Evolutionary conservation across 305 asterid genomes (phyloP).

Genomic region (Plantago coronopus): DNA sequence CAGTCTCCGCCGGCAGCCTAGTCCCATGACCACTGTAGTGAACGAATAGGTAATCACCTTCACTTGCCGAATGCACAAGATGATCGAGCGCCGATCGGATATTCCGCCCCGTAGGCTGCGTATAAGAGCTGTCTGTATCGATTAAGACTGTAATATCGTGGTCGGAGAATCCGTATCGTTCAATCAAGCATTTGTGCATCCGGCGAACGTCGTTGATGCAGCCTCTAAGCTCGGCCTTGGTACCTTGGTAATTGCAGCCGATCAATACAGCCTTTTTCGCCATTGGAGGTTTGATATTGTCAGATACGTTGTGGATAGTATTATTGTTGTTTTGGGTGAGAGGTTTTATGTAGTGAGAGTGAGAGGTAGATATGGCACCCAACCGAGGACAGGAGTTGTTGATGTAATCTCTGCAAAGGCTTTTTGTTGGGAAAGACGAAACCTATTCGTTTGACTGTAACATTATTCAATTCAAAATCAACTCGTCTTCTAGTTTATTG

Average conservation of each 20-base stretch:
- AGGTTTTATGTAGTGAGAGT: neutral
- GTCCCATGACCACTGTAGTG: conserved; percentile 95
- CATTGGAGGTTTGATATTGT: conserved; percentile 27
- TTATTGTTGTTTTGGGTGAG: neutral
- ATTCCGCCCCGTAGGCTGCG: conserved; percentile 85
- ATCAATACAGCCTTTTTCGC: conserved; percentile 81
- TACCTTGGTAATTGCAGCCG: conserved; percentile 87
- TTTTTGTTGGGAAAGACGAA: too few species aligned
- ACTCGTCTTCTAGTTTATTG: too few species aligned
- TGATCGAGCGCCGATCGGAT: conserved; percentile 62
- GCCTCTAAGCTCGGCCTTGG: conserved; percentile 84
- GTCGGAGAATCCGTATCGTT: conserved; percentile 71
- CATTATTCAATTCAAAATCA: too few species aligned
- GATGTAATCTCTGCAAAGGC: too few species aligned
- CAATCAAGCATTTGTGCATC: conserved; percentile 60
- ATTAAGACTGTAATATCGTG: conserved; percentile 71
- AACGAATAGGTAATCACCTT: conserved; percentile 72
- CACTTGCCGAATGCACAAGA: conserved; percentile 54
- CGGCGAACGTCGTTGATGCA: conserved; percentile 89
- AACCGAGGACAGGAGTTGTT: too few species aligned
- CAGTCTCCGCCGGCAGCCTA: conserved; percentile 88
- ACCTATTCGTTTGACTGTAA: too few species aligned
- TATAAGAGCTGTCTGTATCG: conserved; percentile 66
- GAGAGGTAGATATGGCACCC: too few species aligned
- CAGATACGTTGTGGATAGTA: neutral